Evolutionary conservation across 768 basidiomycete genomes (phyloP).

Genomic region (Rhizopogon vinicolor): DNA sequence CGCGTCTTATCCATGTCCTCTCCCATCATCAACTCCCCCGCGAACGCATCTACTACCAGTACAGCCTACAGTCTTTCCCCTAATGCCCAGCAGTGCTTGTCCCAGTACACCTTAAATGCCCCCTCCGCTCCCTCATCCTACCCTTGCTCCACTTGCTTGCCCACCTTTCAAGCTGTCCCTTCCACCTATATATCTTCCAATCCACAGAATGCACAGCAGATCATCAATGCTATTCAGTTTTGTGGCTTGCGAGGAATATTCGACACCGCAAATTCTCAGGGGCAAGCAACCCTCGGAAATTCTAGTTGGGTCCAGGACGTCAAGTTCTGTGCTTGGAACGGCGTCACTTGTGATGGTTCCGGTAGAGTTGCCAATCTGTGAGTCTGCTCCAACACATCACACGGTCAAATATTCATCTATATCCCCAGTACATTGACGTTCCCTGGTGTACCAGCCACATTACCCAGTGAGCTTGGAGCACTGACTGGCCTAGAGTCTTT

Average conservation of each 20-base stretch:
- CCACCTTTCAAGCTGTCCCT: conserved; percentile 35
- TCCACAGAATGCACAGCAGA: conserved; percentile 26
- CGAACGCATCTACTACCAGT: conserved; percentile 17
- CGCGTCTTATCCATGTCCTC: conserved; percentile 23
- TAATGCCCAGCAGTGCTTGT: conserved; percentile 39
- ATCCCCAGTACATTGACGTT: conserved; percentile 33
- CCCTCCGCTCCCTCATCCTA: conserved; percentile 37
- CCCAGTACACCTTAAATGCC: conserved; percentile 41
- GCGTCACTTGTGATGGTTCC: conserved; percentile 37
- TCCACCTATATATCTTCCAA: conserved; percentile 27
- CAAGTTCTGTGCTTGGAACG: conserved; percentile 43
- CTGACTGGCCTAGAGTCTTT: conserved; percentile 35
- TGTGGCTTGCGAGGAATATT: conserved; percentile 43
- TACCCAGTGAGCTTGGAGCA: conserved; percentile 38
- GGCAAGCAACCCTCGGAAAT: conserved; percentile 34
- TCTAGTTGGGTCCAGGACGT: conserved; percentile 42
- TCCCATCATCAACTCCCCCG: conserved; percentile 6
- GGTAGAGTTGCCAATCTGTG: conserved; percentile 39
- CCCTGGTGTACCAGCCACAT: conserved; percentile 41
- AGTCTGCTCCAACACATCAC: conserved; percentile 12
- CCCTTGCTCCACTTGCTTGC: conserved; percentile 42
- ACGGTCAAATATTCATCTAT: neutral
- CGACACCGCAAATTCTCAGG: conserved; percentile 30
- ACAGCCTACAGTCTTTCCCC: conserved; percentile 28
- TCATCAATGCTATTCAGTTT: conserved; percentile 39